Base-by-base conservation (phyloP, 495 filamentous ascomycete genomes). In the Massariosphaeria phaeospora region DNA sequence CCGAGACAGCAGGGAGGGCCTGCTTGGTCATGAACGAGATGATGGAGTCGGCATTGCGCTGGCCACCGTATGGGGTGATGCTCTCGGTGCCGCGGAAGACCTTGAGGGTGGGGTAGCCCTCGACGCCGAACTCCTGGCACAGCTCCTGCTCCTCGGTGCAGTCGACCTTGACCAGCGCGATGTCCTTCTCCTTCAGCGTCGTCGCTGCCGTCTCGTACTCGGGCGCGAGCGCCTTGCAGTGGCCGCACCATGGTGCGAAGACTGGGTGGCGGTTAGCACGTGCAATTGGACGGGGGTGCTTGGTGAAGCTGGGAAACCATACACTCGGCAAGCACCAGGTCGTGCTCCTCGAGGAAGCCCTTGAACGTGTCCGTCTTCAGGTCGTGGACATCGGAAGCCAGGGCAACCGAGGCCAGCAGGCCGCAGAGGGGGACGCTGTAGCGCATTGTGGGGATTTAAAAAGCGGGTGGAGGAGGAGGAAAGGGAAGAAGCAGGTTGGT, bases 1-100 rank as follows among this genome's bases (percentile, higher is more conserved):
- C 68, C 1, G 91, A 95, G 48, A 99, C 91, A 45, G 93, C 88
- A 26, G 93, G 93, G 49, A 99, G 82, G 17, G 86, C 85, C 76
- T 99, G 94, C 79, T 99, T 99, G 68, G 85, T 86, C 93, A 99
- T 99, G 77, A 96, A 97, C 21, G 93, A 98, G 33, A 94, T 84
- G 71, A 98, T 95, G 40, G 89, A 84, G 67, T 83, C 84, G 41
- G 90, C 82, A 78, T 99, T 94, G 69, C 93, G 81, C 70, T 87
- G 84, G 65, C 93, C 93, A 59, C 76, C 78, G 71, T 97, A 99
- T 43, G 93, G 84, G 47, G 81, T 78, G 66, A 83, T 76, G 61
- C 84, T 88, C 2, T 96, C 88, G n/a, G 74, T 74, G 48, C 93
- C 93, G 57, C 93, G 91, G 89, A 97, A 99, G 70, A 99, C 84